Evolutionary conservation across 202 grass and related monocot species (phyloP), one percentile per base, ranked within the genome.

Genomic region (Digitaria exilis): DNA sequence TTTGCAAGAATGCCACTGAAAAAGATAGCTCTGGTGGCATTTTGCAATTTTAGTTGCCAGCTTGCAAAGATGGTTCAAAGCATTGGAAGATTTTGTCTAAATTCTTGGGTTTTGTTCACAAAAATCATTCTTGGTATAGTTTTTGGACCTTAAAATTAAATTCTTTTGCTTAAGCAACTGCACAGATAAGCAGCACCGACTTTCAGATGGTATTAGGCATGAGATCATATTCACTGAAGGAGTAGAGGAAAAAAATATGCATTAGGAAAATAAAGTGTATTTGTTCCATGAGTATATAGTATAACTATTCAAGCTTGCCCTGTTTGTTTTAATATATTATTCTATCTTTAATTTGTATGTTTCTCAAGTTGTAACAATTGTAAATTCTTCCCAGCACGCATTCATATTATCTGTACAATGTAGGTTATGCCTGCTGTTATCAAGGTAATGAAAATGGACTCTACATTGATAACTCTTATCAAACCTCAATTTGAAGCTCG

Each of bases 401-500:
- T 30, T 84, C 41, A 57, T 73, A 8, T 31, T 34, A 81, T 82
- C n/a, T 75, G 12, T 75, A 63, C 71, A 84, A 74, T 85, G 21
- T 82, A 98, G 96, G 96, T 92, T 66, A 98, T 98, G 96, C 96
- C 93, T 82, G 91, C 91, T 76, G 92, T 95, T 56, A 65, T 98
- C 26, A 92, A 95, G 88, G 83, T 98, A 88, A 98, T 98, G 96
- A 94, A 98, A 77, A 35, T 21, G 8, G 89, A 95, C 41, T 98
- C 93, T 31, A 95, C 51, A 51, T 76, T 98, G 86, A 76, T 98
- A 83, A 94, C 93, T 56, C 90, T 98, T 77, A 83, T 98, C 65
- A 98, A 98, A 63, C 96, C 96, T 84, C 96, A 98, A n/a, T 98
- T 98, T 43, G 96, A 98, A 85, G 92, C 96, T 54, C 89, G 88